Conservation (phyloP, 257 asterid species). For the Solanum peruvianum region DNA sequence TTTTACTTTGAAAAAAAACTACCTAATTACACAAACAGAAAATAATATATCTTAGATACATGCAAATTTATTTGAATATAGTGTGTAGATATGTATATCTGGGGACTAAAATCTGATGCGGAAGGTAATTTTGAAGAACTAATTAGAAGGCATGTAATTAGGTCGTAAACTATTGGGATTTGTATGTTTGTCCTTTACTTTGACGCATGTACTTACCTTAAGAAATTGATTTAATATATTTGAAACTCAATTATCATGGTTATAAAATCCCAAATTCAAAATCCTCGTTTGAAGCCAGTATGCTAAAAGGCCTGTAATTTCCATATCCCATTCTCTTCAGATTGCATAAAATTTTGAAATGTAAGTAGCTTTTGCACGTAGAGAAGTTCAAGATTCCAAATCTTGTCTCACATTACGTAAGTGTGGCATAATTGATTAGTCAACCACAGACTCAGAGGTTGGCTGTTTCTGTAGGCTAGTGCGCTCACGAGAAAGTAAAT, state of each 20-base stretch:
- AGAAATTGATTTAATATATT: background rate
- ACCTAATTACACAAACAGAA: background rate
- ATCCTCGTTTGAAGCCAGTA: background rate
- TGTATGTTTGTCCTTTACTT: background rate
- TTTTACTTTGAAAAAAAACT: background rate
- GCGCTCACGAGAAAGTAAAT: background rate
- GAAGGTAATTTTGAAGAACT: background rate
- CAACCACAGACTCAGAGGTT: background rate
- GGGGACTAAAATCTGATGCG: background rate
- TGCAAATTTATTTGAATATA: too few relatives aligned
- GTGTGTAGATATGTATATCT: background rate
- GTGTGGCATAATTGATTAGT: background rate
- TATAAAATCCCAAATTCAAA: background rate
- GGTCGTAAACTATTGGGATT: background rate
- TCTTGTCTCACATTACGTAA: background rate
- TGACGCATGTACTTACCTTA: background rate
- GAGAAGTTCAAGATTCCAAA: background rate
- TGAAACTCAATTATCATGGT: background rate
- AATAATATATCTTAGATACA: too few relatives aligned
- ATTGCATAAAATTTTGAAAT: background rate
- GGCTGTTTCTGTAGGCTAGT: background rate
- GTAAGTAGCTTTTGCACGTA: background rate
- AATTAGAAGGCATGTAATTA: background rate
- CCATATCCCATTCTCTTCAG: background rate
- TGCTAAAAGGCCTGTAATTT: background rate